These are phyloP conservation scores for Hyparrhenia diplandra DNA, from an alignment of 176 grass and related monocot genomes.

Conservation along the genomic window DNA sequence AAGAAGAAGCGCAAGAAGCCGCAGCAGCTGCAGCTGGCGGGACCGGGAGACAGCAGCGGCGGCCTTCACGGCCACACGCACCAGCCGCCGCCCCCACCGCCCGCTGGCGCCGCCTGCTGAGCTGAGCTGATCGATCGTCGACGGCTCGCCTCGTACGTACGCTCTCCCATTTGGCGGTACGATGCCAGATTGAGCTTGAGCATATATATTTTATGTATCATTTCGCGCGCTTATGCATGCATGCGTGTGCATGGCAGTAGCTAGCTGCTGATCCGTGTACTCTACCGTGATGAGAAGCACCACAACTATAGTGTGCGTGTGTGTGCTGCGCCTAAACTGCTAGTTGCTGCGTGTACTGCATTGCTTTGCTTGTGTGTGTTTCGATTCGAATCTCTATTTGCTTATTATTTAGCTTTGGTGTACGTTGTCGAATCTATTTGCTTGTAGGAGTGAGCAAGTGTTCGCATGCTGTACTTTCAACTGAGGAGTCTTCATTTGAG, in stretches of 20 bases:
- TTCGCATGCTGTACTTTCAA: constrained; percentile 34
- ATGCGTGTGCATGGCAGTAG: constrained; percentile 37
- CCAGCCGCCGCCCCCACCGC: constrained; percentile 22
- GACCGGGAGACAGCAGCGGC: background rate
- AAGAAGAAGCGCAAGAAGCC: constrained; percentile 99
- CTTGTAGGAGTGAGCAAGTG: constrained; percentile 26
- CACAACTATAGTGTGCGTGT: too few relatives aligned
- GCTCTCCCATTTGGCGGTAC: constrained; percentile 34
- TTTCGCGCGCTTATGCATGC: constrained; percentile 11
- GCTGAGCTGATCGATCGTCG: background rate
- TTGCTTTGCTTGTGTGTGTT: constrained; percentile 8
- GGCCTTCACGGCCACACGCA: constrained; percentile 20
- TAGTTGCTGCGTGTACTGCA: constrained; percentile 32
- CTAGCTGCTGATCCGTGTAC: constrained; percentile 23
- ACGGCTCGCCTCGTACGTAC: background rate
- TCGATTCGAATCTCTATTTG: background rate
- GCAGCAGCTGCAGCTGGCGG: constrained; percentile 22
- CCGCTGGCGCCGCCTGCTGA: constrained; percentile 24
- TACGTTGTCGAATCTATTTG: constrained; percentile 30
- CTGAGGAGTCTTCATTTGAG: background rate
- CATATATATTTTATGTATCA: constrained; percentile 47
- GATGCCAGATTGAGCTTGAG: constrained; percentile 30
- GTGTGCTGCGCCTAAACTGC: too few relatives aligned
- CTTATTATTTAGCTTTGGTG: too few relatives aligned
- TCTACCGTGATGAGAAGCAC: constrained; percentile 11